Evolutionary conservation across 768 basidiomycete species (phyloP).

Genomic region (Epithele typhae): DNA sequence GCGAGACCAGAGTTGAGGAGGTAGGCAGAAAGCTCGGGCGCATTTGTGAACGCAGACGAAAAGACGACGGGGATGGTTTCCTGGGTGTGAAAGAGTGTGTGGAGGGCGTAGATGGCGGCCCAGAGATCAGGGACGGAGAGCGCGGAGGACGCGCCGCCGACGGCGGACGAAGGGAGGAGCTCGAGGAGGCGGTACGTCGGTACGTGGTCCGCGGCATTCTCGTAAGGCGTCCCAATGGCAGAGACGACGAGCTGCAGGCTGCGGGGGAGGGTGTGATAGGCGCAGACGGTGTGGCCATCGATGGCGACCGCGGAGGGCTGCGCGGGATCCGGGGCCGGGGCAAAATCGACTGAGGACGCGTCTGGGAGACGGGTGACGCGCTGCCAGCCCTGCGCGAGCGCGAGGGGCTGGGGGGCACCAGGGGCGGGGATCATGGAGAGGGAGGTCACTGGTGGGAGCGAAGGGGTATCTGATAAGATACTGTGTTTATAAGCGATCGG

Average conservation of each 20-base stretch:
- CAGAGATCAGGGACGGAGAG: conserved; percentile 33
- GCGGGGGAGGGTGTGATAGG: conserved; percentile 14
- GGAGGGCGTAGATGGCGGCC: conserved; percentile 39
- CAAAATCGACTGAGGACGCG: conserved; percentile 8
- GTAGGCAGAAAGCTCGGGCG: conserved; percentile 31
- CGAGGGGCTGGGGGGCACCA: too few relatives aligned
- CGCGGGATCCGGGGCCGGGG: background rate
- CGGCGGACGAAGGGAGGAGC: conserved; percentile 5
- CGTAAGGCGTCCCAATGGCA: conserved; percentile 13
- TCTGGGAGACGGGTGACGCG: conserved; percentile 12
- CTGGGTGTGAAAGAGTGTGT: conserved; percentile 32
- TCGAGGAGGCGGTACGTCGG: conserved; percentile 15
- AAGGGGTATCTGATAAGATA: conserved; percentile 5
- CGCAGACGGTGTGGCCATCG: conserved; percentile 8
- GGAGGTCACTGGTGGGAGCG: too few relatives aligned
- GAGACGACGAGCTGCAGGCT: conserved; percentile 14
- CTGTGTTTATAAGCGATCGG: background rate
- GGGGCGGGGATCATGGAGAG: too few relatives aligned
- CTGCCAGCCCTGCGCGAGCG: too few relatives aligned
- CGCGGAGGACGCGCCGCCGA: conserved; percentile 1
- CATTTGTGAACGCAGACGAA: conserved; percentile 25
- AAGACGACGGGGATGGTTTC: conserved; percentile 39
- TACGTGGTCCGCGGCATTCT: conserved; percentile 12
- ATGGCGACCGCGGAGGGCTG: conserved; percentile 10
- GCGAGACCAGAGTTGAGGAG: conserved; percentile 36